Conservation (phyloP, 805 yeast species). For the Myxozyma melibiosi region DNA sequence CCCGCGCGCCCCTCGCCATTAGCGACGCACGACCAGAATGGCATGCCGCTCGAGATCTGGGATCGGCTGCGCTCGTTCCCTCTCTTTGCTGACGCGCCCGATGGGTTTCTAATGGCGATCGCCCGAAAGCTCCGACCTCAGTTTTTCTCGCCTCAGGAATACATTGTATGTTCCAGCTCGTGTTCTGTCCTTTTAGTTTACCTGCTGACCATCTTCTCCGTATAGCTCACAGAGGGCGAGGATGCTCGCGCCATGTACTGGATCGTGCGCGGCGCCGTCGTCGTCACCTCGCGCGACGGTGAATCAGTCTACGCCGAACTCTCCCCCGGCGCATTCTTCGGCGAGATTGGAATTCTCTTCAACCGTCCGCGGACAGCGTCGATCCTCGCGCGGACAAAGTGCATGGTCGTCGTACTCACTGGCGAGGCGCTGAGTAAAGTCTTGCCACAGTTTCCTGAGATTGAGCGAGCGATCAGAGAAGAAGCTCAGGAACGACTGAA, state of each 20-base stretch:
- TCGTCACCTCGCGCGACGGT: slow-evolving; percentile 77
- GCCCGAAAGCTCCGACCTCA: slow-evolving; percentile 60
- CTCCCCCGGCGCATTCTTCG: slow-evolving; percentile 69
- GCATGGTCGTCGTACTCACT: slow-evolving; percentile 67
- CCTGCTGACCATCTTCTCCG: background rate
- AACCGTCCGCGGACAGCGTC: slow-evolving; percentile 80
- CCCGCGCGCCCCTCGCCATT: slow-evolving; percentile 36
- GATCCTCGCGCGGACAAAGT: slow-evolving; percentile 68
- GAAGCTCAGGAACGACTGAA: slow-evolving; percentile 79
- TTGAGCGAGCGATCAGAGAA: slow-evolving; percentile 70
- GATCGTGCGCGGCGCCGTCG: slow-evolving; percentile 74
- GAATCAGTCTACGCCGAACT: slow-evolving; percentile 74
- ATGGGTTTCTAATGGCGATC: slow-evolving; percentile 60
- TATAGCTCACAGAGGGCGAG: slow-evolving; percentile 61
- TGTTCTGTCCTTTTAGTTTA: background rate
- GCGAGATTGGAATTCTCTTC: slow-evolving; percentile 76
- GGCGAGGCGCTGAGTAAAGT: slow-evolving; percentile 62
- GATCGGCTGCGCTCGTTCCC: slow-evolving; percentile 60
- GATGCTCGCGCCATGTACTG: slow-evolving; percentile 77
- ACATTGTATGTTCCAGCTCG: slow-evolving; percentile 45
- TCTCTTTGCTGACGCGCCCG: slow-evolving; percentile 67
- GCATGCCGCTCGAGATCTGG: slow-evolving; percentile 57
- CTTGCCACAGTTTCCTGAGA: slow-evolving; percentile 61
- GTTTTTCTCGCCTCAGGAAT: slow-evolving; percentile 68
- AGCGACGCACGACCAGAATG: slow-evolving; percentile 30